A percentile compares a stretch with the other conserved stretches of the same genome.
Conservation (phyloP, 768 basidiomycete genomes). For the Pleurotus salmoneostramineus region DNA sequence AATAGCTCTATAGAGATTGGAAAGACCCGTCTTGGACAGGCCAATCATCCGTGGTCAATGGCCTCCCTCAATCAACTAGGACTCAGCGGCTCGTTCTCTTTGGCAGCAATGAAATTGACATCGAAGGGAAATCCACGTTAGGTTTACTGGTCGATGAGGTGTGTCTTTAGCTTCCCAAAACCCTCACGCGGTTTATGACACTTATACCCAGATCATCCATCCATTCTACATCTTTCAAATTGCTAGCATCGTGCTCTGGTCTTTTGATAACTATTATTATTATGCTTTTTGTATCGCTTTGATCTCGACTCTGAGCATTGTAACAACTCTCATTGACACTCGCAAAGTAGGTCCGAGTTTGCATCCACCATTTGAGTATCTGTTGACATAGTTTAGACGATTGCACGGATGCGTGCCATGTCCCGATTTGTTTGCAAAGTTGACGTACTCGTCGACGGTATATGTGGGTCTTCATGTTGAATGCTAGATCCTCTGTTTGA, state of each 20-base stretch:
- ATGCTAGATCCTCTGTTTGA: not conserved
- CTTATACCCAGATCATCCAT: constrained; percentile 67
- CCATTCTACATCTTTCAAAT: constrained; percentile 99
- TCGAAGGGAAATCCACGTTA: constrained; percentile 79
- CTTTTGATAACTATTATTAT: constrained; percentile 92
- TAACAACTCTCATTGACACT: constrained; percentile 87
- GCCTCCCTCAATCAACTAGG: constrained; percentile 50
- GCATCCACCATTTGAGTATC: not conserved
- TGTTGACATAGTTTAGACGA: constrained; percentile 54
- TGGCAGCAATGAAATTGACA: constrained; percentile 84
- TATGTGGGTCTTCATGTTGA: constrained; percentile 48
- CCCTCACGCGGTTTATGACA: constrained; percentile 2
- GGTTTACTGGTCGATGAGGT: constrained; percentile 89
- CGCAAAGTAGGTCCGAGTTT: constrained; percentile 57
- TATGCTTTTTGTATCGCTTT: constrained; percentile 96
- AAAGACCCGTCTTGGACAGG: constrained; percentile 74
- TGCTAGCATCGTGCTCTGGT: constrained; percentile 92
- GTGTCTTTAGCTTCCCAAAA: constrained; percentile 12
- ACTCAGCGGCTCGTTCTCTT: constrained; percentile 73
- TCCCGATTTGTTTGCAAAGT: constrained; percentile 84
- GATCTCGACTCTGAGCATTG: constrained; percentile 82
- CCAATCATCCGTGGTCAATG: constrained; percentile 56
- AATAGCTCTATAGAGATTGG: constrained; percentile 70
- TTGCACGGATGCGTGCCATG: constrained; percentile 94
- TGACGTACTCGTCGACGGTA: constrained; percentile 60